These are phyloP conservation scores for Plasmodium chabaudi DNA, from an alignment of 169 alveolate species.

Conservation along the genomic window DNA sequence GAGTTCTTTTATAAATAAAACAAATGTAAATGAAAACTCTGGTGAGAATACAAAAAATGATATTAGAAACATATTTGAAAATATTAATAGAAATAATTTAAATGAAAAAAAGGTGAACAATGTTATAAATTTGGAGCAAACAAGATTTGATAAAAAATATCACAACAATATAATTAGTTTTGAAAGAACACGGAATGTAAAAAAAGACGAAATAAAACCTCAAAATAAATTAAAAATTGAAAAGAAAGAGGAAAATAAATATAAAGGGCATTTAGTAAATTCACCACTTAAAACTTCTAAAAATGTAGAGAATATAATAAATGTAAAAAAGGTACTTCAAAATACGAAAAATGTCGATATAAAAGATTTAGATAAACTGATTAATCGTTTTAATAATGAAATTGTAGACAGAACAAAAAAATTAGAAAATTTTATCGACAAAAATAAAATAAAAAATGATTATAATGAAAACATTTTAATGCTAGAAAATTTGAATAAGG, in stretches of 20 bases:
- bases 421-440: slow-evolving; percentile 54
- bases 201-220: slow-evolving; percentile 1
- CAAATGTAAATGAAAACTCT: slow-evolving; percentile 23
- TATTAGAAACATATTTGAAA: background rate
- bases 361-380: slow-evolving; percentile 59
- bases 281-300: slow-evolving; percentile 7
- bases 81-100: background rate
- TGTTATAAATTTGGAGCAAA: background rate
- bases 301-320: slow-evolving; percentile 13
- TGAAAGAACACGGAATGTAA: background rate
- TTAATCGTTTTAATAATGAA: slow-evolving; percentile 43
- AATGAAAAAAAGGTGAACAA: slow-evolving; percentile 9
- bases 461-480: slow-evolving; percentile 50
- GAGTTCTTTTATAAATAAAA: slow-evolving; percentile 58
- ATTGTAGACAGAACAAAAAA: slow-evolving; percentile 52
- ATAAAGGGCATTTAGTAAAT: slow-evolving; percentile 5
- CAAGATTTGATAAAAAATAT: background rate
- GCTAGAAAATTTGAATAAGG: slow-evolving; percentile 54
- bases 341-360: slow-evolving; percentile 55
- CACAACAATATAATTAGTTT: slow-evolving; percentile 1
- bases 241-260: slow-evolving; percentile 1
- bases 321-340: slow-evolving; percentile 49
- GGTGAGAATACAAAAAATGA: slow-evolving; percentile 18
- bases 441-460: slow-evolving; percentile 62
- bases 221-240: slow-evolving; percentile 5